These are phyloP conservation scores for Lasiodiplodia hormozganensis DNA, from an alignment of 2,329 filamentous ascomycete species.

Conservation along the genomic window DNA sequence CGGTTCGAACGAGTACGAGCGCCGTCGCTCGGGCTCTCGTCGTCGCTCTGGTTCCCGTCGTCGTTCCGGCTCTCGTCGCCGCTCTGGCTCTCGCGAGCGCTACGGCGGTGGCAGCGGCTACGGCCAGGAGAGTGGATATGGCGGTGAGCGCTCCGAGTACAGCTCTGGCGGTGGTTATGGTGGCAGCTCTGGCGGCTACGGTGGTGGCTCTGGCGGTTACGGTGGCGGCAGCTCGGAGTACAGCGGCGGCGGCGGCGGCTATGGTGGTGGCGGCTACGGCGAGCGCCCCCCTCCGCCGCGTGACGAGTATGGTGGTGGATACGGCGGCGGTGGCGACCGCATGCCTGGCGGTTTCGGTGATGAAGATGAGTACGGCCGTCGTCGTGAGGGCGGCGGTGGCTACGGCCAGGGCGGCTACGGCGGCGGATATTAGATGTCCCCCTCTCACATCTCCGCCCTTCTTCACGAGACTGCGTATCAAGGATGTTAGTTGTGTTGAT, in stretches of 20 bases:
- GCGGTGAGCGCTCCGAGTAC: constrained; percentile 18
- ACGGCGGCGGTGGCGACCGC: constrained; percentile 13
- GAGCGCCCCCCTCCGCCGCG: constrained; percentile 2
- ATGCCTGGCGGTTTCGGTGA: constrained; percentile 28
- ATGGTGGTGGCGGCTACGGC: constrained; percentile 30
- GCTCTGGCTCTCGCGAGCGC: constrained; percentile 9
- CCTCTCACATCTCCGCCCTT: background rate
- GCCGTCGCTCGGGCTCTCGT: constrained; percentile 6
- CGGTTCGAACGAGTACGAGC: constrained; percentile 25
- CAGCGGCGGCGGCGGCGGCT: constrained; percentile 32
- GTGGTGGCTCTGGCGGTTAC: constrained; percentile 32
- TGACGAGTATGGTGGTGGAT: constrained; percentile 16
- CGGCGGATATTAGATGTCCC: background rate
- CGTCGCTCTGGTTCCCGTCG: constrained; percentile 3
- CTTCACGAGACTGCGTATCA: background rate
- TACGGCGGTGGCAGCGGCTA: constrained; percentile 29
- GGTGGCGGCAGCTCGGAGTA: constrained; percentile 26
- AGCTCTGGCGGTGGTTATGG: constrained; percentile 13
- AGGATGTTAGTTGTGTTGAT: background rate
- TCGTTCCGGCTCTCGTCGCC: constrained; percentile 1
- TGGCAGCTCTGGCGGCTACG: constrained; percentile 1
- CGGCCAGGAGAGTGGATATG: constrained; percentile 29
- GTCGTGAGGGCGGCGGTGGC: constrained; percentile 11
- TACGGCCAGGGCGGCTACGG: background rate
- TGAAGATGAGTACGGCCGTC: constrained; percentile 27